Evolutionary conservation across 208 protist species (phyloP), one percentile per base, ranked within the genome.

Genomic region (Trypanosoma conorhini): DNA sequence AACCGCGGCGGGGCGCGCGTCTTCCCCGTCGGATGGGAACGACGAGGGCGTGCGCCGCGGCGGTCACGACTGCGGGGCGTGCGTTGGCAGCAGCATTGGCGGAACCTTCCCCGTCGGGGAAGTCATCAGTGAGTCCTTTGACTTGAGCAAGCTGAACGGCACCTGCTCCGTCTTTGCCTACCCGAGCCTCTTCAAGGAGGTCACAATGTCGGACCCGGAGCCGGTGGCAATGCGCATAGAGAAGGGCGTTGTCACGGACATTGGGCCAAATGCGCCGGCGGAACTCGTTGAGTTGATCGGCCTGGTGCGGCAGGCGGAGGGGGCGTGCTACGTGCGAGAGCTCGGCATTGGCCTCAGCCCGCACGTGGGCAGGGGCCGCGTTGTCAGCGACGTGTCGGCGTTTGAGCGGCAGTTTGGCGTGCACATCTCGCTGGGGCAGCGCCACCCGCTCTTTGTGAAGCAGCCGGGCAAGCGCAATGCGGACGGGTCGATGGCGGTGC

Each of bases 341-440:
- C 81, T 95, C 40, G 92, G 92, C 40, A 91, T 97, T 61, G 92
- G 92, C 22, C 85, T 97, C 40, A 97, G 95, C 78, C 90, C 88
- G n/a, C 89, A 83, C 65, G 81, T 93, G 13, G 88, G 92, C 21
- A 79, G 73, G n/a, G 17, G 71, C 15, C 87, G 91, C 74, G 72
- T 93, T n/a, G 69, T 97, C 31, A 89, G 72, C 42, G 92, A 97
- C 62, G 92, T 97, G 40, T 95, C 92, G 24, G 89, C 88, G 28
- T 97, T 97, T 70, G 92, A 97, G 83, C 79, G 92, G 12, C 92
- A 97, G 79, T 93, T 87, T 80, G 92, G 92, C 35, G 81, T 97
- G 31, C 92, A 97, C 76, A 58, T 97, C 58, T 93, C 86, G 30
- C 80, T 97, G 19, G 92, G 92, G 1, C 89, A 93, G 79, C 83